Evolutionary conservation across 2,329 filamentous ascomycete genomes (phyloP), one percentile per base, ranked within the genome.

Genomic region (Penicillium corylophilum): DNA sequence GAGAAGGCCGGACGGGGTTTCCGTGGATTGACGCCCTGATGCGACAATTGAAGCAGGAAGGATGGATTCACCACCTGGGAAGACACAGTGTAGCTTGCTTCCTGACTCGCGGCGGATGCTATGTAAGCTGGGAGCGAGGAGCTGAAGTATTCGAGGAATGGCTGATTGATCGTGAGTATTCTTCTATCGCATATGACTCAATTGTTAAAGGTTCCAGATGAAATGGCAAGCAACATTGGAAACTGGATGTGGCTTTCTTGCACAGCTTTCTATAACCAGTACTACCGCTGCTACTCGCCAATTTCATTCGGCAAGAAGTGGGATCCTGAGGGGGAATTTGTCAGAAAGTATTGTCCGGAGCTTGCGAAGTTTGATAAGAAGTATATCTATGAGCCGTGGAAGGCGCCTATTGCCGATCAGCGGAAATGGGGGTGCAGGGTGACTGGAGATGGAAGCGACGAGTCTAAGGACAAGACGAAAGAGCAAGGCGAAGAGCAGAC

Each of bases 1-100:
- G 82, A 63, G 67, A 77, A 29, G 88, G 88, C 1, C 72, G 77
- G 22, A 92, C 88, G 0, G 88, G 88, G 0, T 91, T 91, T 55
- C 88, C 88, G 0, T 91, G 86, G 82, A 90, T 92, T 59, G 88
- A 92, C 63, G 87, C 87, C 0, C 76, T 91, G 36, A 91, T 92
- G 88, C 82, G 87, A 1, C 88, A 91, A 68, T 76, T 92, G 13
- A 76, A 79, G 13, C 67, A 76, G 2, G 87, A 90, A 65, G 88
- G 88, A 24, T 92, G 88, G 88, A 89, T 91, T 8, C 88, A 92
- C 65, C 88, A 92, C 65, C 77, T 91, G 0, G 88, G 87, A 2
- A 80, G 88, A 0, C 88, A 92, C 68, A 81, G 84, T n/a, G 84
- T 92, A 0, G 88, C 88, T 0, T 91, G 87, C 65, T 92, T 92